Percentiles rank a stretch among this genome's conserved stretches.
These are phyloP conservation scores for Trichophyton equinum DNA, from an alignment of 2,329 filamentous ascomycete species.

Conservation along the genomic window DNA sequence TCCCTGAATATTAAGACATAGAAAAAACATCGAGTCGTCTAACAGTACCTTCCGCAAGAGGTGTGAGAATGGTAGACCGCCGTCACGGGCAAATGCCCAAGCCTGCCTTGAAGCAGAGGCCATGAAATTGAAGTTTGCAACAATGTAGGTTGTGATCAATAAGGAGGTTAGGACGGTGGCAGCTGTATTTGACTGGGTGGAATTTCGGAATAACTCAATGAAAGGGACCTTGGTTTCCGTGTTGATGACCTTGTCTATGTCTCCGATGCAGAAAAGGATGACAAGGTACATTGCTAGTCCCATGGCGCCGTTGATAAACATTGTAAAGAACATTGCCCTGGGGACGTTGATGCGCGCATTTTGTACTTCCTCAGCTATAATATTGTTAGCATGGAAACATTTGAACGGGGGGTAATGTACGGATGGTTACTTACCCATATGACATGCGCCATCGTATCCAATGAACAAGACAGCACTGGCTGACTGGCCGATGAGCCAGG, in stretches of 20 bases:
- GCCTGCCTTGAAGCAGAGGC: constrained; percentile 24
- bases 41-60: neutral
- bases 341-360: constrained; percentile 27
- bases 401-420: neutral
- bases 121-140: constrained; percentile 22
- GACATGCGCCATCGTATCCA: constrained; percentile 5
- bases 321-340: constrained; percentile 23
- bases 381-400: neutral
- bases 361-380: constrained; percentile 25
- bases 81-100: constrained; percentile 38
- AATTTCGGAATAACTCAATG: constrained; percentile 24
- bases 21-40: neutral
- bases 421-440: constrained; percentile 5
- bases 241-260: constrained; percentile 4
- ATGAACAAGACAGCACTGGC: constrained; percentile 5
- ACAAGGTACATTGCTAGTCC: constrained; percentile 22
- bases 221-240: constrained; percentile 23
- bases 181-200: constrained; percentile 18
- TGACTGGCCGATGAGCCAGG: constrained; percentile 3
- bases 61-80: constrained; percentile 39
- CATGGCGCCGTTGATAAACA: constrained; percentile 25
- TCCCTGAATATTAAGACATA: neutral
- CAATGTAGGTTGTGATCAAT: constrained; percentile 19
- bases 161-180: constrained; percentile 18
- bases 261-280: constrained; percentile 3